Conservation (phyloP, 2,329 filamentous ascomycete species). For the Talaromyces rugulosus region DNA sequence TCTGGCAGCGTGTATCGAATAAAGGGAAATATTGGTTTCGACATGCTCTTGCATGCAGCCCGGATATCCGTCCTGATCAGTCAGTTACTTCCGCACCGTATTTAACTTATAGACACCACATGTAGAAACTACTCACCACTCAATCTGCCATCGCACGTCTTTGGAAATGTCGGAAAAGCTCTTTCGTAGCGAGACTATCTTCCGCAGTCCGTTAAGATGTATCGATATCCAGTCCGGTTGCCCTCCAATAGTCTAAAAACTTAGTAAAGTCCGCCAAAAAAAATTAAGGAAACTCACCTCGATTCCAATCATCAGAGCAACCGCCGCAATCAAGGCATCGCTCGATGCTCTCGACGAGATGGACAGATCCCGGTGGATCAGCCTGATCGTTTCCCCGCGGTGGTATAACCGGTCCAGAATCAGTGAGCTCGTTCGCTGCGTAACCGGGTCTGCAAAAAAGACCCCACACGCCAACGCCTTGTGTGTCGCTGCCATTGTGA, state of each 20-base stretch:
- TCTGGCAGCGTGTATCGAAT: conserved; percentile 31
- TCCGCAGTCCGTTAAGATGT: conserved; percentile 34
- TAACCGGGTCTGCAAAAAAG: conserved; percentile 28
- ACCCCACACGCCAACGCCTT: conserved; percentile 30
- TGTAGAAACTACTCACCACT: conserved; percentile 26
- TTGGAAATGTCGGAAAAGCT: conserved; percentile 34
- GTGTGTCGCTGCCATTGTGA: conserved; percentile 36
- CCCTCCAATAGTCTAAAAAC: conserved; percentile 31
- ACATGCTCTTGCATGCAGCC: conserved; percentile 35
- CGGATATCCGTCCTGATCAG: conserved; percentile 35
- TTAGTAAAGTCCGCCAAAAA: background rate
- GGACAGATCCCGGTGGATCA: conserved; percentile 36
- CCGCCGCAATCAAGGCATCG: conserved; percentile 36
- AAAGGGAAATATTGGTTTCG: conserved; percentile 36
- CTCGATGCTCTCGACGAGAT: conserved; percentile 35
- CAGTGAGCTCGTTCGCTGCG: conserved; percentile 25
- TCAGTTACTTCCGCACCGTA: background rate
- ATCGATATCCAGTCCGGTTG: conserved; percentile 37
- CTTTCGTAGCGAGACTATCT: conserved; percentile 35
- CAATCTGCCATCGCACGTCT: conserved; percentile 36
- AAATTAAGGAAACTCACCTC: conserved; percentile 24
- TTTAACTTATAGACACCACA: background rate
- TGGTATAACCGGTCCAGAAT: conserved; percentile 36
- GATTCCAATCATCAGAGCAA: conserved; percentile 36
- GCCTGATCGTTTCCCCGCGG: conserved; percentile 35